Evolutionary conservation across 805 yeast genomes (phyloP).

Genomic region (Wickerhamomyces alni): DNA sequence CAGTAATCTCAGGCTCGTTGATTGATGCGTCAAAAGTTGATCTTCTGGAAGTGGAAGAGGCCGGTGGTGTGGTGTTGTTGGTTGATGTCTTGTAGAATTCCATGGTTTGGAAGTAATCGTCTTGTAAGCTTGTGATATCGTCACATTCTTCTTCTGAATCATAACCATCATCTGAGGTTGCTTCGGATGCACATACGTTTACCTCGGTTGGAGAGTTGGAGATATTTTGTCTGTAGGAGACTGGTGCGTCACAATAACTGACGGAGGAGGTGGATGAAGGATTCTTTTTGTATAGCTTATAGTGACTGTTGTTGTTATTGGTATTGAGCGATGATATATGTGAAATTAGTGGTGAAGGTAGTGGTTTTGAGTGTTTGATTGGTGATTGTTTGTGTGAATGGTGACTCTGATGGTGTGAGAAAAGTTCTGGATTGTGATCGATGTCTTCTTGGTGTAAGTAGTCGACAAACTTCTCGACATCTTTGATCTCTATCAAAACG

Average conservation of each 20-base stretch:
- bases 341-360: slow-evolving; percentile 37
- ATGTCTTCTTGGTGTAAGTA: slow-evolving; percentile 2
- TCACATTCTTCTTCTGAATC: slow-evolving; percentile 5
- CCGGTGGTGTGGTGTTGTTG: neutral
- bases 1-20: neutral
- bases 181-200: slow-evolving; percentile 6
- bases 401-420: neutral
- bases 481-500: slow-evolving; percentile 47
- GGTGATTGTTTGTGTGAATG: slow-evolving; percentile 6
- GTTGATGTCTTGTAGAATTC: neutral
- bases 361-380: slow-evolving; percentile 39
- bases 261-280: slow-evolving; percentile 10
- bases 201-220: slow-evolving; percentile 9
- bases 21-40: slow-evolving; percentile 1
- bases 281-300: neutral
- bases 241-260: slow-evolving; percentile 10
- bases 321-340: neutral
- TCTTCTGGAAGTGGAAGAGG: slow-evolving; percentile 6
- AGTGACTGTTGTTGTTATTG: too few relatives aligned
- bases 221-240: neutral
- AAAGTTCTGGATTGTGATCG: neutral
- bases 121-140: neutral
- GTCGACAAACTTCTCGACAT: slow-evolving; percentile 44
- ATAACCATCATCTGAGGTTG: slow-evolving; percentile 10
- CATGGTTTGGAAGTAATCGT: neutral